Conservation (phyloP, 2,329 filamentous ascomycete genomes). For the Fusarium sp. region DNA sequence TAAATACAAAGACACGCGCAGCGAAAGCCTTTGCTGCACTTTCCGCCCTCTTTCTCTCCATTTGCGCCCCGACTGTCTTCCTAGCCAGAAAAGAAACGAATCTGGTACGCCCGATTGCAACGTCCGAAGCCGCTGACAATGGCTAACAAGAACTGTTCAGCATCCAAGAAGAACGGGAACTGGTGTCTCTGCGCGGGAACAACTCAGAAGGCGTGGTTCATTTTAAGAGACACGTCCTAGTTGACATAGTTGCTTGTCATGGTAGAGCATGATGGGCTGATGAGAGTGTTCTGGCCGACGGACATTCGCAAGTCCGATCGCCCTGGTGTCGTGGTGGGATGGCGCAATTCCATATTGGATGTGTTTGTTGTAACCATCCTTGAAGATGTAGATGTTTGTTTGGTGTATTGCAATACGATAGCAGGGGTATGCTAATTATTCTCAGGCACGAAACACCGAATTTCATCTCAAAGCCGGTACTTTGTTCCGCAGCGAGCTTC, state of each 20-base stretch:
- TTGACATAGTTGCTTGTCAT: conserved; percentile 58
- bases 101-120: conserved; percentile 65
- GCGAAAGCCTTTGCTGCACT: conserved; percentile 85
- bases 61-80: conserved; percentile 84
- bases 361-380: conserved; percentile 89
- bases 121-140: conserved; percentile 29
- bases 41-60: conserved; percentile 82
- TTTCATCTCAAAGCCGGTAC: conserved; percentile 85
- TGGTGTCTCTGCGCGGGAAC: conserved; percentile 93
- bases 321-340: conserved; percentile 90
- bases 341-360: conserved; percentile 91
- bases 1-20: conserved; percentile 71
- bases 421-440: conserved; percentile 36
- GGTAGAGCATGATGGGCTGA: conserved; percentile 83
- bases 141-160: conserved; percentile 54
- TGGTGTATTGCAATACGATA: neutral
- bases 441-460: conserved; percentile 79
- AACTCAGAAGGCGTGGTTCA: conserved; percentile 90
- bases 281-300: conserved; percentile 98
- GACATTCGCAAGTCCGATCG: conserved; percentile 76
- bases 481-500: conserved; percentile 81
- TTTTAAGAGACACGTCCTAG: conserved; percentile 67
- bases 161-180: conserved; percentile 81
- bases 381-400: conserved; percentile 85
- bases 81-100: conserved; percentile 82